phyloP scores from a whole-genome alignment of 345 rosid species.

The Gossypioides kirkii region DNA sequence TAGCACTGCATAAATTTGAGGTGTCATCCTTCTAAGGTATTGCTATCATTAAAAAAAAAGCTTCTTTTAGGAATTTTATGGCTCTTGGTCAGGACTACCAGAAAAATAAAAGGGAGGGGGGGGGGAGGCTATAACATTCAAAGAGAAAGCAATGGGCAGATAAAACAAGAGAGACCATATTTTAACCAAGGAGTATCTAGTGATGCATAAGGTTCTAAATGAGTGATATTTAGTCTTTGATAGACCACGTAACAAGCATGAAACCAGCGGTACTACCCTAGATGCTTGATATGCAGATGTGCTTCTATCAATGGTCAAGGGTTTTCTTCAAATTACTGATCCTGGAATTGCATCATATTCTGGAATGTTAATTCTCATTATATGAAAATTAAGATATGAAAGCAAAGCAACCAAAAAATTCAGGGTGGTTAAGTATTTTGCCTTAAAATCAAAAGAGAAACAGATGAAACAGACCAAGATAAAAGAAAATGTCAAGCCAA shows the following conservation, averaged over 20 bases:
- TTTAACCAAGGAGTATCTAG: not conserved
- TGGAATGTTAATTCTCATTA: not conserved
- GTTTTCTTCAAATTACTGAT: not conserved
- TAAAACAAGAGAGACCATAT: not conserved
- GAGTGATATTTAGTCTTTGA: not conserved
- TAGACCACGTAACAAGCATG: not conserved
- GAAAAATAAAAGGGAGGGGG: not conserved
- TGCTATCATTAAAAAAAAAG: not conserved
- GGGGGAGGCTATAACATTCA: not conserved
- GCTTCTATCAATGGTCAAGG: not conserved
- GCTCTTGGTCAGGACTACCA: not conserved
- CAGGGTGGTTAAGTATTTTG: too few species aligned
- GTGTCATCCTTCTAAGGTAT: not conserved
- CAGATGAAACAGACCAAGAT: not conserved
- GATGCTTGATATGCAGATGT: not conserved
- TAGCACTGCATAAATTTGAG: not conserved
- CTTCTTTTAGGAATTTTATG: not conserved
- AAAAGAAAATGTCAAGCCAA: conserved; percentile 7
- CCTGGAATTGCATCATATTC: not conserved
- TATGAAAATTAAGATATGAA: not conserved
- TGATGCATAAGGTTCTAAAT: not conserved
- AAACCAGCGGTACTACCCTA: not conserved
- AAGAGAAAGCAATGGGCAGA: not conserved
- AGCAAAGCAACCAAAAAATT: not conserved
- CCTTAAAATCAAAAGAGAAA: not conserved